Percentiles rank a stretch among this genome's conserved stretches.
Conservation (phyloP, 2,329 filamentous ascomycete species). For the Colletotrichum sp. region DNA sequence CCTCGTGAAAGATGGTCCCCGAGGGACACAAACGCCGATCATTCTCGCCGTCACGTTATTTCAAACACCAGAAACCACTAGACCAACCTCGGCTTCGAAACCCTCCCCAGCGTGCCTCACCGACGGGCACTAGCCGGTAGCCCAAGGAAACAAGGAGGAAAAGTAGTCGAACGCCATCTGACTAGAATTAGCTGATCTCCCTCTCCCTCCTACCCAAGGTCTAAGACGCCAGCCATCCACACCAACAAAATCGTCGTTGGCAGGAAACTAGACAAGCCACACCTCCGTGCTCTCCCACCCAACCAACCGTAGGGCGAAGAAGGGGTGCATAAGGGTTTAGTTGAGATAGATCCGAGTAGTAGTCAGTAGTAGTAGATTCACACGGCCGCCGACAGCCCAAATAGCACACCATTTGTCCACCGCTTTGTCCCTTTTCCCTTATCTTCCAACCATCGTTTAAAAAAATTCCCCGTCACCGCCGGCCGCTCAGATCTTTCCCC, state of each 20-base stretch:
- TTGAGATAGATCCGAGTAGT: neutral
- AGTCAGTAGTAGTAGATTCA: neutral
- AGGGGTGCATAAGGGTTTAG: neutral
- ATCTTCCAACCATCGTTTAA: neutral
- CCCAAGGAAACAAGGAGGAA: neutral
- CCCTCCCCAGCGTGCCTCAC: neutral
- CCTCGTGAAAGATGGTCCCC: neutral
- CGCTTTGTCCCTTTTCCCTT: neutral
- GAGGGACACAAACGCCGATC: neutral
- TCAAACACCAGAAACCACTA: neutral
- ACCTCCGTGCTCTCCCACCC: neutral
- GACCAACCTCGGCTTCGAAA: neutral
- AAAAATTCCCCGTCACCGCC: constrained; percentile 3
- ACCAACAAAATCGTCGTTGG: neutral
- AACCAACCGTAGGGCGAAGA: neutral
- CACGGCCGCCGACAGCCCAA: neutral
- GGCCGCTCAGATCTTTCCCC: constrained; percentile 13
- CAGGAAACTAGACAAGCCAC: neutral
- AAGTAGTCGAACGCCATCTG: neutral
- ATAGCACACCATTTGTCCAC: neutral
- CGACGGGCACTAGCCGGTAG: neutral
- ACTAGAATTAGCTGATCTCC: neutral
- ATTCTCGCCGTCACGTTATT: neutral
- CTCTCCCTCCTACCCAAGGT: neutral
- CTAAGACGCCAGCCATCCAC: neutral